phyloP scores from a whole-genome alignment of 2,329 filamentous ascomycete species.

The Macroventuria anomochaeta region DNA sequence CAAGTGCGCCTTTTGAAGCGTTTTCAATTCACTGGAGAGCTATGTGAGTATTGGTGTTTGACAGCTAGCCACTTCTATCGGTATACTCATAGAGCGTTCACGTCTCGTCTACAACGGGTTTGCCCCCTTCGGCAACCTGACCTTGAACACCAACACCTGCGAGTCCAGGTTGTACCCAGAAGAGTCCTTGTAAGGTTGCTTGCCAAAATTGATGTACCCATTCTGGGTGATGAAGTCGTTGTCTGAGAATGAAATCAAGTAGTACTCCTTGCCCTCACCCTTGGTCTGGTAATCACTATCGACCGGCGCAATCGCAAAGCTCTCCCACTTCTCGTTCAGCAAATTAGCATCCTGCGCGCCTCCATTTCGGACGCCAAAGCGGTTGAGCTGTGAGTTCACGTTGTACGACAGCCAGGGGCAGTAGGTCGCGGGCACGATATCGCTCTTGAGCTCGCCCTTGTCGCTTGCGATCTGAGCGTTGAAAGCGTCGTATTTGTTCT shows the following conservation, averaged over 20 bases:
- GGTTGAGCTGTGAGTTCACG: conserved; percentile 66
- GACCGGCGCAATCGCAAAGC: conserved; percentile 65
- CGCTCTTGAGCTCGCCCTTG: conserved; percentile 61
- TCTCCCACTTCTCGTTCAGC: conserved; percentile 81
- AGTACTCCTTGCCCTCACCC: conserved; percentile 68
- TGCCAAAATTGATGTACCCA: conserved; percentile 65
- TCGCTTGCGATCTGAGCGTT: conserved; percentile 55
- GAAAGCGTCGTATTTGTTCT: conserved; percentile 50
- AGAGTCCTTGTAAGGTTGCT: conserved; percentile 62
- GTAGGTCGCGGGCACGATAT: conserved; percentile 65
- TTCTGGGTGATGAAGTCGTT: conserved; percentile 80
- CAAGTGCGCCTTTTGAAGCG: too few relatives aligned
- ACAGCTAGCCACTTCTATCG: background rate
- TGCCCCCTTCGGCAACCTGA: conserved; percentile 55
- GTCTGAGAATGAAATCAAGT: conserved; percentile 71
- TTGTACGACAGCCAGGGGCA: conserved; percentile 74
- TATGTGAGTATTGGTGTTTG: background rate
- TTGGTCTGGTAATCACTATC: conserved; percentile 53
- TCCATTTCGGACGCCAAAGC: conserved; percentile 73
- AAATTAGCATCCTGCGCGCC: conserved; percentile 64
- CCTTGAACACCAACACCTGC: conserved; percentile 69
- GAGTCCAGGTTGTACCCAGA: conserved; percentile 66
- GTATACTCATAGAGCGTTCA: background rate
- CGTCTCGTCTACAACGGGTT: conserved; percentile 29
- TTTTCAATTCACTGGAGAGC: too few relatives aligned